Conservation (phyloP, 202 grass and related monocot genomes). For the Zoysia matrella region DNA sequence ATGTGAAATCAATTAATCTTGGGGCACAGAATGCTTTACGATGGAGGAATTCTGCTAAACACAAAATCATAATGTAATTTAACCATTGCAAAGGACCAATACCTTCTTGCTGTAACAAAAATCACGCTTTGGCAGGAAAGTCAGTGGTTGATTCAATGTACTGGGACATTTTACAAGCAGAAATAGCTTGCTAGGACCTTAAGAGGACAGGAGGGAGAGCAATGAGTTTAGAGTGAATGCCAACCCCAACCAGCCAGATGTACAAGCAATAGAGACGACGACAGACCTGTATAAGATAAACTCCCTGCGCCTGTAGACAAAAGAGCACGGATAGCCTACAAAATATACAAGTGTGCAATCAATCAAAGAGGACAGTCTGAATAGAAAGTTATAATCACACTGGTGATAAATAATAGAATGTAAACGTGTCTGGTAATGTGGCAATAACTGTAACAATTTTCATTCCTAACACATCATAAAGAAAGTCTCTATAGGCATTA, state of each 20-base stretch:
- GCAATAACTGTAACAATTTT: neutral
- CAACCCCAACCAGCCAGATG: constrained; percentile 14
- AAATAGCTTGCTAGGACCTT: constrained; percentile 89
- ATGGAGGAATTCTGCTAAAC: constrained; percentile 2
- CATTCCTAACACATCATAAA: constrained; percentile 6
- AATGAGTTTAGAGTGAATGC: constrained; percentile 30
- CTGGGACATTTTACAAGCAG: constrained; percentile 76
- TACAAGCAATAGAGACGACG: constrained; percentile 28
- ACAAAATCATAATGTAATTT: constrained; percentile 5
- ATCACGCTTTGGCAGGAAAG: constrained; percentile 91
- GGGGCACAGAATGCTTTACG: neutral
- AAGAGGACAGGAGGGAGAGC: constrained; percentile 28
- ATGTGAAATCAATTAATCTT: constrained; percentile 25
- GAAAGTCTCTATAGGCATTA: neutral
- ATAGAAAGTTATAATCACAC: neutral
- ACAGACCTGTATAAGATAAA: constrained; percentile 68
- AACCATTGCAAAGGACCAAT: constrained; percentile 18
- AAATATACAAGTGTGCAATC: constrained; percentile 38
- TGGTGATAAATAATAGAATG: neutral
- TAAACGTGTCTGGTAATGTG: neutral
- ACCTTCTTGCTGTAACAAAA: constrained; percentile 92
- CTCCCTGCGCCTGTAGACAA: constrained; percentile 88
- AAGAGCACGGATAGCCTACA: constrained; percentile 80
- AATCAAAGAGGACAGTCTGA: constrained; percentile 22
- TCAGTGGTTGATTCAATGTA: constrained; percentile 69